Evolutionary conservation across 108 stramenopile genomes (phyloP), one percentile per base, ranked within the genome.

Genomic region (Fistulifera solaris): DNA sequence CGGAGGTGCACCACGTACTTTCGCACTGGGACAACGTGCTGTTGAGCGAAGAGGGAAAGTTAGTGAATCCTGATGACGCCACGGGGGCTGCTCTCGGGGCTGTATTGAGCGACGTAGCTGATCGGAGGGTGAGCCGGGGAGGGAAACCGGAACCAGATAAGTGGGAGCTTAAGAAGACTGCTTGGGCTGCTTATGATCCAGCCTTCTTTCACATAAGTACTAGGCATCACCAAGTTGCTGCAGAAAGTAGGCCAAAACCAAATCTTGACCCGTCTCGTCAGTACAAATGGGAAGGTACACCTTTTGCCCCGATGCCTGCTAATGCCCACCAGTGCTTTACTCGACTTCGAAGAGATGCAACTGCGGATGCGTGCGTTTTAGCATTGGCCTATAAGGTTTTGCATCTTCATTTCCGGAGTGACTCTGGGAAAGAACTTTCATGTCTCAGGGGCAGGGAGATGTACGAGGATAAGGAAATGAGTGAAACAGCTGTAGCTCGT

Each of bases 161-260:
- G 48, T 93, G 85, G 85, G 76, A 74, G 53, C 56, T 93, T 39
- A 53, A 64, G 40, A 59, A 68, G 39, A 54, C 47, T 38, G 70
- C 62, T 4, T 93, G 91, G 91, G 69, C 77, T 13, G 68, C 67
- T 22, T 93, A 93, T 50, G 91, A 93, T 65, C 91, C 91, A 10
- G 68, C 81, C 2, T 93, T 88, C 54, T 79, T 64, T 50, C 83
- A 85, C 55, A 57, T 88, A 17, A 75, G 71, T 47, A 54, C 75
- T 13, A 65, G 74, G 21, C 52, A 58, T 35, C 91, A 93, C 63
- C 85, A 93, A 58, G 62, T 53, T 48, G 83, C 85, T 23, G 70
- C 85, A 4, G 84, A 88, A 56, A 70, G 54, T 54, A 71, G 91
- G 5, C 84, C 91, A 22, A 66, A 72, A 57, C 73, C 67, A 14